Percentiles rank a stretch among this genome's conserved stretches.
Evolutionary conservation across 1,284 basidiomycete genomes (phyloP).

Genomic region (Filobasidium uniguttulatum): DNA sequence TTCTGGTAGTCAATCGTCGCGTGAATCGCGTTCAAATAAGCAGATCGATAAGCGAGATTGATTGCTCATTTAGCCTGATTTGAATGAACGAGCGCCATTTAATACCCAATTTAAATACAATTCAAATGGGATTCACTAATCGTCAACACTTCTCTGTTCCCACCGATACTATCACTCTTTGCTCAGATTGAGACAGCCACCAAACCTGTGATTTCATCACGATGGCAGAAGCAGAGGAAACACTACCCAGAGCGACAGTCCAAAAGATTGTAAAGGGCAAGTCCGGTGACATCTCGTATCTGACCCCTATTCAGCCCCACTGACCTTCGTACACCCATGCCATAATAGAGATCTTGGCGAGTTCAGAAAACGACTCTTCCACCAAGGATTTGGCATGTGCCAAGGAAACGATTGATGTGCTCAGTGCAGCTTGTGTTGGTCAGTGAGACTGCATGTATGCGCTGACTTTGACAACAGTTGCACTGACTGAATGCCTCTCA

Average conservation of each 20-base stretch:
- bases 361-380: conserved; percentile 7
- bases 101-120: too few species aligned
- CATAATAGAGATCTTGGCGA: conserved; percentile 65
- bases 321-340: not conserved
- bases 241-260: conserved; percentile 87
- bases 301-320: not conserved
- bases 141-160: too few species aligned
- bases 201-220: not conserved
- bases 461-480: not conserved
- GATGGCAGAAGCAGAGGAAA: conserved; percentile 33
- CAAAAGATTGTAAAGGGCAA: conserved; percentile 89
- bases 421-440: conserved; percentile 98
- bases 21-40: too few species aligned
- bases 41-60: too few species aligned
- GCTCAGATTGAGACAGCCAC: not conserved
- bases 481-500: not conserved
- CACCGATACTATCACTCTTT: too few species aligned
- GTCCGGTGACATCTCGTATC: conserved; percentile 10
- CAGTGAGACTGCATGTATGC: conserved; percentile 24
- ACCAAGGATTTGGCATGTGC: conserved; percentile 69
- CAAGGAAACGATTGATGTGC: conserved; percentile 89
- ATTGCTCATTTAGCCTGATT: too few species aligned
- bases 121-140: too few species aligned
- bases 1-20: too few species aligned
- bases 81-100: too few species aligned